phyloP scores from a whole-genome alignment of 306 rosid species.

The Phaseolus lunatus region DNA sequence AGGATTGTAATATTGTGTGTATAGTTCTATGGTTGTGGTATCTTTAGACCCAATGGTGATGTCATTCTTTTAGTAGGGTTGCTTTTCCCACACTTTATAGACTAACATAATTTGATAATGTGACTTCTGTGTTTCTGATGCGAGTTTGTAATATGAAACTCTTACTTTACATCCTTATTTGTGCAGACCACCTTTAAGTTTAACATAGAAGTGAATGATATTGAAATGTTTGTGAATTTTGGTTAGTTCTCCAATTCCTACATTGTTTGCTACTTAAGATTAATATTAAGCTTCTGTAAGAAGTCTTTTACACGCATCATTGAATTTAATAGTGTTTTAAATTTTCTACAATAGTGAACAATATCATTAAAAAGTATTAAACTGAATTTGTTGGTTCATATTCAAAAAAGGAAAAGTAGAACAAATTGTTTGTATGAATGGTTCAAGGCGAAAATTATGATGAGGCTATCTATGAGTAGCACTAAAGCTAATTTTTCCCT shows the following conservation, averaged over 20 bases:
- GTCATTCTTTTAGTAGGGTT: background rate
- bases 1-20: background rate
- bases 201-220: background rate
- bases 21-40: background rate
- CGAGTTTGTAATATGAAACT: background rate
- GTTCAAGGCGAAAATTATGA: background rate
- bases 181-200: background rate
- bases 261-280: background rate
- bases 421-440: background rate
- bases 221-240: slow-evolving; percentile 7
- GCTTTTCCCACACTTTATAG: background rate
- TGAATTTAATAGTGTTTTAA: background rate
- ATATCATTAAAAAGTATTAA: background rate
- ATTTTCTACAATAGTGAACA: background rate
- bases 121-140: slow-evolving; percentile 8
- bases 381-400: slow-evolving; percentile 23
- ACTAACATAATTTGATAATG: background rate
- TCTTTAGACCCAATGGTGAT: background rate
- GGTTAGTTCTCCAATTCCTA: background rate
- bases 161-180: background rate
- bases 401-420: slow-evolving; percentile 16
- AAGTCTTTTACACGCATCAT: slow-evolving; percentile 4
- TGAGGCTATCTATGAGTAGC: slow-evolving; percentile 12
- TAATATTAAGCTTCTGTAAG: background rate
- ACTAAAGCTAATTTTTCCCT: background rate